Conservation (phyloP, 2,329 filamentous ascomycete species). For the Rhinocladiella similis region DNA sequence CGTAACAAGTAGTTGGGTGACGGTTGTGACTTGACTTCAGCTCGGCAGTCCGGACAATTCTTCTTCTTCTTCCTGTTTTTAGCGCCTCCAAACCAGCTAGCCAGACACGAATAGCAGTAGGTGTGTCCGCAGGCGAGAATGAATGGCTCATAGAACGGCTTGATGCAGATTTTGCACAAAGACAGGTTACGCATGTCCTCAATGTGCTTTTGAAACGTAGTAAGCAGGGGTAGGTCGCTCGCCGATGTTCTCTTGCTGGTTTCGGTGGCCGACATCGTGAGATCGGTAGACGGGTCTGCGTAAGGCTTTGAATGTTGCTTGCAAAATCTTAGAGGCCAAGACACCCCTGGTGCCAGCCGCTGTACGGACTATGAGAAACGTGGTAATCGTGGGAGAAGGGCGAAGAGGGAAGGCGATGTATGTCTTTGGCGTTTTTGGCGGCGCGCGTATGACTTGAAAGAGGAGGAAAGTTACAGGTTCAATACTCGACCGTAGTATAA, state of each 20-base stretch:
- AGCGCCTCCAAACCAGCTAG: conserved; percentile 37
- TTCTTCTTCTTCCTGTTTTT: conserved; percentile 46
- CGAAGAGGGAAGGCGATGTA: background rate
- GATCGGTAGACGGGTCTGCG: background rate
- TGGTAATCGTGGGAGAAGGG: background rate
- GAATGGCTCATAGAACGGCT: conserved; percentile 69
- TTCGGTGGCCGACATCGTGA: background rate
- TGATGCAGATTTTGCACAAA: conserved; percentile 69
- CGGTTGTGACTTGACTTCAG: conserved; percentile 58
- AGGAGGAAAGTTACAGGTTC: background rate
- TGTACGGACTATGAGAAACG: background rate
- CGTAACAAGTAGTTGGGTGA: conserved; percentile 67
- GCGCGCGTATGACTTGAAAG: background rate
- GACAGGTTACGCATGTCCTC: conserved; percentile 61
- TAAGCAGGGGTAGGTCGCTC: conserved; percentile 32
- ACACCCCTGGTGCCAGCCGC: background rate
- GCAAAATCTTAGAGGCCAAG: background rate
- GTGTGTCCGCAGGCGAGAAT: conserved; percentile 69
- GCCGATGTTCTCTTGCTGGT: conserved; percentile 3
- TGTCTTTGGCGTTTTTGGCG: background rate
- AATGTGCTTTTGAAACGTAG: conserved; percentile 55
- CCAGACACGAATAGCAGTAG: conserved; percentile 63
- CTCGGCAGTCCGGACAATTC: conserved; percentile 69
- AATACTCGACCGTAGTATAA: background rate
- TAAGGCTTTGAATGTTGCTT: background rate